Conservation (phyloP, 257 asterid genomes). For the Voacanga thouarsii region DNA sequence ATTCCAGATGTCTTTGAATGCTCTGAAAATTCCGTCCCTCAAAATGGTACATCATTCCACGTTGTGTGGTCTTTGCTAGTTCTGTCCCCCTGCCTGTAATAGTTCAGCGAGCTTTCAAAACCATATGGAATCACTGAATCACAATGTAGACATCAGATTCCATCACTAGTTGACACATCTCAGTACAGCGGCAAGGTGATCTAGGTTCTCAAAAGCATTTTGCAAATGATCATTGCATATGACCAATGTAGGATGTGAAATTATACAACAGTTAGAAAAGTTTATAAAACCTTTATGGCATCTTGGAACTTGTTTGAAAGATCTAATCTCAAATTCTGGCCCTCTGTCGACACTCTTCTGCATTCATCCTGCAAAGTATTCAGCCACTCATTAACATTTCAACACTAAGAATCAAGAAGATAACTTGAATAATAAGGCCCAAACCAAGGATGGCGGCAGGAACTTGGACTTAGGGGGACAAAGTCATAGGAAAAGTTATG, state of each 20-base stretch:
- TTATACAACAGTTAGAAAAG: conserved; percentile 7
- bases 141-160: neutral
- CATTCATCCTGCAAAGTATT: conserved; percentile 76
- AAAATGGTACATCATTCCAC: neutral
- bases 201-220: neutral
- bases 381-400: neutral
- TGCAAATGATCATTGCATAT: neutral
- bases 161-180: neutral
- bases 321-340: conserved; percentile 88
- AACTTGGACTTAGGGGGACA: too few species aligned
- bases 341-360: conserved; percentile 79
- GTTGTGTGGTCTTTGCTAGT: neutral
- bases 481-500: too few species aligned
- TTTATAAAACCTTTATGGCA: conserved; percentile 73
- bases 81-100: neutral
- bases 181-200: neutral
- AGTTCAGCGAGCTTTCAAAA: neutral
- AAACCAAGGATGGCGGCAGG: too few species aligned
- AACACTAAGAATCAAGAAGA: neutral
- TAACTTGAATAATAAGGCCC: neutral
- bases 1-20: too few species aligned
- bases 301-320: conserved; percentile 90
- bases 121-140: neutral
- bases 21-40: neutral
- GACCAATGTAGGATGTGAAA: neutral